Percentiles rank a stretch among this genome's conserved stretches.
Conservation (phyloP, 2,329 filamentous ascomycete species). For the Colletotrichum falcatum region DNA sequence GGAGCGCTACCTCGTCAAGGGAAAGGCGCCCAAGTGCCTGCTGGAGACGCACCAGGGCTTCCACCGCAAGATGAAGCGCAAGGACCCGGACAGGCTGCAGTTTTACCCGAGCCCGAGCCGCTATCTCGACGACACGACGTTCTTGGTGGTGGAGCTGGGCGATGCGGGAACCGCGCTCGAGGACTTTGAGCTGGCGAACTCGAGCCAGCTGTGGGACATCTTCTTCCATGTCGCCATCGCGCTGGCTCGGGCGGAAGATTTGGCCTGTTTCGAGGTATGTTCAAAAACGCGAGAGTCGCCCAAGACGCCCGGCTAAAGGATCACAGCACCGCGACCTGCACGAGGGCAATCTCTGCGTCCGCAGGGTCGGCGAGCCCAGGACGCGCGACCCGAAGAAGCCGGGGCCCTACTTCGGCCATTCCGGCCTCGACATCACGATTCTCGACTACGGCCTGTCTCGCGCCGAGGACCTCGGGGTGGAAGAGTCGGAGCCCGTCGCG, state of each 20-base stretch:
- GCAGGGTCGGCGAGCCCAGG: conserved; percentile 53
- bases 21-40: conserved; percentile 64
- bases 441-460: conserved; percentile 75
- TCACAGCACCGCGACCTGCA: conserved; percentile 72
- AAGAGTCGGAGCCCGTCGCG: conserved; percentile 56
- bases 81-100: conserved; percentile 67
- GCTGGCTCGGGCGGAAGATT: conserved; percentile 68
- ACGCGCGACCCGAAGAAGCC: conserved; percentile 48
- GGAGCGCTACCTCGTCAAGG: conserved; percentile 70
- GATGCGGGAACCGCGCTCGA: conserved; percentile 72
- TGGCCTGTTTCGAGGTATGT: conserved; percentile 69
- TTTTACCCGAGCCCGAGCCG: conserved; percentile 72
- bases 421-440: conserved; percentile 72
- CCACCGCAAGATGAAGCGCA: conserved; percentile 64
- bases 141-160: conserved; percentile 72
- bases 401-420: conserved; percentile 64
- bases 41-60: conserved; percentile 71
- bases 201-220: conserved; percentile 71
- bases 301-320: background rate
- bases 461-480: conserved; percentile 57
- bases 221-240: conserved; percentile 72
- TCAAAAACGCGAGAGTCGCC: background rate
- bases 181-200: conserved; percentile 62
- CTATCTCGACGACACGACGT: conserved; percentile 68
- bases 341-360: conserved; percentile 73